Base-by-base conservation (phyloP, 148 eudicot genomes). In the Heliamphora exappendiculata region DNA sequence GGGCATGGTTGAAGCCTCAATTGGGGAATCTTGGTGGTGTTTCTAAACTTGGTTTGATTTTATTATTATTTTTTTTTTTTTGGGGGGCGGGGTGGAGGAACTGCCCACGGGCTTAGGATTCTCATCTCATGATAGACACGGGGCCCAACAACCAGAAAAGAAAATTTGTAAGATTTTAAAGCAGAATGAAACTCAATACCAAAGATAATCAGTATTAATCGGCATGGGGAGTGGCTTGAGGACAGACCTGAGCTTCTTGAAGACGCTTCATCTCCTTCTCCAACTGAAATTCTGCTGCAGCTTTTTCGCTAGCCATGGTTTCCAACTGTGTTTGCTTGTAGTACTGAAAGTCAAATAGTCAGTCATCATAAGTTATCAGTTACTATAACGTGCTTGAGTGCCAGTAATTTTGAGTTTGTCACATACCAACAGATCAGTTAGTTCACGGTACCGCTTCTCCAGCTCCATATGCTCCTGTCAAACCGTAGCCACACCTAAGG, bases 241-340 rank as follows among this genome's bases (percentile, higher is more conserved):
- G 36, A 64, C 85, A 79, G 45, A 91, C 99, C 90, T 96, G 98
- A 74, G 88, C 89, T 84, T 96, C 99, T 75, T 96, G 97, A 77
- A 86, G 80, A 57, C 98, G 97, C 82, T 86, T 96, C 33, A 89
- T 86, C 89, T 96, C 99, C 79, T 93, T 96, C 73, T 93, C 99
- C 87, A 96, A 78, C 84, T 96, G 99, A 89, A 96, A 93, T 77
- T 89, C 94, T 58, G 98, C 97, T 78, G 99, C 99, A 85, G 99
- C 93, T 86, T 96, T 96, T 86, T 91, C 94, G 84, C 97, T 91
- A 28, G 98, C 87, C 99, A 96, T 96, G 34, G 91, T 85, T 90
- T 96, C 99, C 69, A 96, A 81, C 76, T 96, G 99, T 70, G 98
- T 96, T 91, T 96, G 99, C 88, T 96, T 96, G 89, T 93, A 93